phyloP scores from a whole-genome alignment of 1,284 basidiomycete species.

The Cryptococcus sp. region DNA sequence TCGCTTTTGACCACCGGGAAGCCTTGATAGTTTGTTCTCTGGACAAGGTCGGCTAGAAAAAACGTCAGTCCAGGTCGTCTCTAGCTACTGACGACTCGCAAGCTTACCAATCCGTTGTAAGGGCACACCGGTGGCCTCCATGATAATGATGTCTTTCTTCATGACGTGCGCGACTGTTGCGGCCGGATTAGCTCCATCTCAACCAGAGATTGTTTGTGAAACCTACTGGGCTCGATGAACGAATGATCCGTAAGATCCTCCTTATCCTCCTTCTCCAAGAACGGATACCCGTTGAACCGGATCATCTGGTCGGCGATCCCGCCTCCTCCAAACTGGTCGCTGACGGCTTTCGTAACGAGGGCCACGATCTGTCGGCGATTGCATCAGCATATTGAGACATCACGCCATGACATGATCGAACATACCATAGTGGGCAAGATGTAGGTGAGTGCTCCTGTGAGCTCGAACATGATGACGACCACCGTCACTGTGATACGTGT shows the following conservation, averaged over 20 bases:
- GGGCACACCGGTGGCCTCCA: slow-evolving; percentile 71
- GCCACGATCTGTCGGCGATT: slow-evolving; percentile 75
- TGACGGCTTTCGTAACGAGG: slow-evolving; percentile 93
- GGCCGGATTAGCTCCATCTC: background rate
- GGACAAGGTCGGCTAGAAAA: slow-evolving; percentile 62
- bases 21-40: slow-evolving; percentile 73
- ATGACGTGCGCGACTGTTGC: slow-evolving; percentile 78
- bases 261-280: slow-evolving; percentile 79
- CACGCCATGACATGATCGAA: background rate
- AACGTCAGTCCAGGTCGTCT: background rate
- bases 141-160: slow-evolving; percentile 70
- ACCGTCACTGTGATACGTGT: slow-evolving; percentile 97
- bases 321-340: slow-evolving; percentile 86
- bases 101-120: slow-evolving; percentile 75
- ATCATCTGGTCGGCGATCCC: slow-evolving; percentile 98
- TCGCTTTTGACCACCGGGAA: slow-evolving; percentile 74
- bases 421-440: slow-evolving; percentile 95
- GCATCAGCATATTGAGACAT: slow-evolving; percentile 4
- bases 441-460: slow-evolving; percentile 97
- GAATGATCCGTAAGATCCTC: slow-evolving; percentile 82
- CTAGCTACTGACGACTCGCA: slow-evolving; percentile 10
- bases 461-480: slow-evolving; percentile 99
- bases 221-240: slow-evolving; percentile 78
- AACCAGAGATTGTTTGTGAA: background rate
- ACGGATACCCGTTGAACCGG: slow-evolving; percentile 93